phyloP scores from a whole-genome alignment of 805 yeast genomes.

The Metschnikowia borealis region DNA sequence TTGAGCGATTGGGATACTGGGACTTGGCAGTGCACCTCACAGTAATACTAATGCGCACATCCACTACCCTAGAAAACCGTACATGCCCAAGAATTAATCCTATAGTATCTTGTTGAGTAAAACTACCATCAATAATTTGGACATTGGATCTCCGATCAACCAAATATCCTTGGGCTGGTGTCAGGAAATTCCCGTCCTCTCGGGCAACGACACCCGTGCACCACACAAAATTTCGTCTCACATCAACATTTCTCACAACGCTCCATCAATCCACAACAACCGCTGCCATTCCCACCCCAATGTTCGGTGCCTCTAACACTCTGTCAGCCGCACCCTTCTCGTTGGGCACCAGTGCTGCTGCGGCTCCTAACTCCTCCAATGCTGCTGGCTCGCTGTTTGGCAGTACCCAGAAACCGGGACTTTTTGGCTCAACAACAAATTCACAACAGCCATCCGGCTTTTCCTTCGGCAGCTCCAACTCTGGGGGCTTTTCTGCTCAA shows the following conservation, averaged over 20 bases:
- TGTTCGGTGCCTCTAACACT: conserved; percentile 16
- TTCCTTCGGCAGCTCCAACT: conserved; percentile 2
- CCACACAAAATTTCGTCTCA: conserved; percentile 7
- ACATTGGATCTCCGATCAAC: too few relatives aligned
- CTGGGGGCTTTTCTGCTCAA: conserved; percentile 13
- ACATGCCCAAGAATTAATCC: too few relatives aligned
- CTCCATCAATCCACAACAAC: neutral
- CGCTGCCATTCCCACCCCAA: neutral
- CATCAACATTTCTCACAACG: conserved; percentile 1
- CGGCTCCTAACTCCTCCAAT: conserved; percentile 6
- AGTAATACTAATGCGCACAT: too few relatives aligned
- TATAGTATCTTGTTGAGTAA: too few relatives aligned
- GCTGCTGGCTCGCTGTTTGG: conserved; percentile 12
- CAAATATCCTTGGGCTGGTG: neutral
- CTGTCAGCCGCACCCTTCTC: conserved; percentile 7
- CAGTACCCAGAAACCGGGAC: conserved; percentile 10
- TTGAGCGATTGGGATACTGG: too few relatives aligned
- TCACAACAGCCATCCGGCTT: neutral
- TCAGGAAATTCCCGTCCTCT: neutral
- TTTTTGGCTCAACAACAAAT: conserved; percentile 9
- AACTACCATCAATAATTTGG: too few relatives aligned
- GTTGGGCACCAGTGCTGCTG: conserved; percentile 7
- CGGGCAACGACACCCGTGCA: conserved; percentile 1
- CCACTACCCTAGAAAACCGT: too few relatives aligned
- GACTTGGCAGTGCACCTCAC: too few relatives aligned